Conservation (phyloP, 139 green algal genomes). For the Spirogloea muscicola region DNA sequence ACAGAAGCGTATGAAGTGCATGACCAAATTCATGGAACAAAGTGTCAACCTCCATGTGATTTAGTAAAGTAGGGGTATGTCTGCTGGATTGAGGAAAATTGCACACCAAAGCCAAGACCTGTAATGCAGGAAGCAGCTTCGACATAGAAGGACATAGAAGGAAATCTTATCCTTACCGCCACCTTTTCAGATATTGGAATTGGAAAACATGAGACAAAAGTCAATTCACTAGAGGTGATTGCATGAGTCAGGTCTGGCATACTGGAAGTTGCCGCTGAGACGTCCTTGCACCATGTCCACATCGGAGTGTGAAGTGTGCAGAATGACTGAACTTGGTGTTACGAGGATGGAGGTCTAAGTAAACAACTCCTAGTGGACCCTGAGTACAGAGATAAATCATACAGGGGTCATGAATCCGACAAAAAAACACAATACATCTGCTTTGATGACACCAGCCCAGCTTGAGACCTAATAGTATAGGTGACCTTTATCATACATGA, state of each 20-base stretch:
- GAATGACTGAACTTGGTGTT: slow-evolving; percentile 67
- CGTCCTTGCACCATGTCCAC: slow-evolving; percentile 45
- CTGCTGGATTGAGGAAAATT: slow-evolving; percentile 50
- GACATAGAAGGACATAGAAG: slow-evolving; percentile 8
- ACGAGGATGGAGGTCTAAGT: slow-evolving; percentile 52
- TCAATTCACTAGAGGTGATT: neutral
- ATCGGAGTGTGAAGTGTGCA: slow-evolving; percentile 82
- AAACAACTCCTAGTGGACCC: slow-evolving; percentile 29
- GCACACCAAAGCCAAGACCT: slow-evolving; percentile 71
- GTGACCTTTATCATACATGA: too few relatives aligned
- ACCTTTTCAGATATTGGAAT: neutral
- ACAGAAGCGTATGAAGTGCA: slow-evolving; percentile 78
- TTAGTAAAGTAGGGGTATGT: slow-evolving; percentile 11
- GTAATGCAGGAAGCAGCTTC: slow-evolving; percentile 14
- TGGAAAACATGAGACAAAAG: neutral
- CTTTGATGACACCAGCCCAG: too few relatives aligned
- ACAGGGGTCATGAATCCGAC: neutral
- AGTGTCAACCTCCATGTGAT: slow-evolving; percentile 62
- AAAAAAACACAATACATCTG: too few relatives aligned
- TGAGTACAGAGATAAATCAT: slow-evolving; percentile 9
- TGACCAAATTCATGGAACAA: slow-evolving; percentile 92
- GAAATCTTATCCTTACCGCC: neutral
- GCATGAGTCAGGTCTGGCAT: neutral
- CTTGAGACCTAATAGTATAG: too few relatives aligned
- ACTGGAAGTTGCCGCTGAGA: neutral